Evolutionary conservation across 2,329 filamentous ascomycete species (phyloP), one percentile per base, ranked within the genome.

Genomic region (Elsinoe perseae): DNA sequence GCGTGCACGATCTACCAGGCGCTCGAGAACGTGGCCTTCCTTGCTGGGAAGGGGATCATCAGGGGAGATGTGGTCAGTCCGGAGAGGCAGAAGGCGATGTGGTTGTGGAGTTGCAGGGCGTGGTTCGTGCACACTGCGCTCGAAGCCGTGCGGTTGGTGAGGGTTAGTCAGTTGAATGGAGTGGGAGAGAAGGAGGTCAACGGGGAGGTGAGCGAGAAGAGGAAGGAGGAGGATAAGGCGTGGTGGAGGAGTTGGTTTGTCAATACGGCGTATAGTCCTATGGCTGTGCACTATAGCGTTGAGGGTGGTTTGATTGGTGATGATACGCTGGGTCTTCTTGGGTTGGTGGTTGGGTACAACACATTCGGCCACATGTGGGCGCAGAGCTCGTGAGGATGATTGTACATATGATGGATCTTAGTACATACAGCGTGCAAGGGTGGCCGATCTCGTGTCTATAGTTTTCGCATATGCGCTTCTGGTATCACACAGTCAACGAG

Each of bases 11-110:
- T 75, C 8, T 95, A 87, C 74, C 90, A 96, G 72, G 73, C 81
- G 1, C 77, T 92, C 38, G 93, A 98, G 75, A 96, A 95, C 72
- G 78, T 80, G 36, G 86, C 86, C 14, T 95, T 86, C 73, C 78
- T 97, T 34, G 78, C 83, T 2, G 76, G 77, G 59, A 90, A 90
- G 69, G 84, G 85, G 18, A 80, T 95, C 2, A 67, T 95, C 27
- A 62, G 59, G 7, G 70, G 72, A 0, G 67, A 69, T 54, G 38
- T 50, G 14, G 64, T 59, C 21, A 30, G 62, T 50, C 50, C 44
- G 34, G 63, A 56, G 28, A 79, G 78, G 48, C 79, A 87, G 68
- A 77, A 69, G 25, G 76, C 73, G 62, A 83, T 85, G 67, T 85
- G 80, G 71, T 69, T 83, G 16, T 87, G 85, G 83, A 90, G 87